Evolutionary conservation across 1,139 yeast species (phyloP).

Genomic region (Yamadazyma songkhlaensis): DNA sequence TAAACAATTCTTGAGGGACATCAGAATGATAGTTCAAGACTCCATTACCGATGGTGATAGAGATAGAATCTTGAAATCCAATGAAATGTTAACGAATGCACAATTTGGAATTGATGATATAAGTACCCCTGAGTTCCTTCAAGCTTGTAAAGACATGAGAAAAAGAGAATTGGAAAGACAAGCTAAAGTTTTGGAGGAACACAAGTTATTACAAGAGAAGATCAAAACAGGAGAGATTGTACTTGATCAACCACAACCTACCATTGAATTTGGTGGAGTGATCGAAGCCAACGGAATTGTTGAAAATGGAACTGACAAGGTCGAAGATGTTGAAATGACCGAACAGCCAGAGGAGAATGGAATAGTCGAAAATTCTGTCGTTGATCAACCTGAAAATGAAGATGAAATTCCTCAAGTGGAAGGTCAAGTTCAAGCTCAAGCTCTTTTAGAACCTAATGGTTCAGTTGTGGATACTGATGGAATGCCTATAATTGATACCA

Average conservation of each 20-base stretch:
- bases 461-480: conserved; percentile 5
- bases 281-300: not conserved
- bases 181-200: conserved; percentile 42
- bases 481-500: not conserved
- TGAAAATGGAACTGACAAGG: not conserved
- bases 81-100: conserved; percentile 95
- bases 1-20: conserved; percentile 79
- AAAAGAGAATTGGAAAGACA: conserved; percentile 64
- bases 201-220: conserved; percentile 23
- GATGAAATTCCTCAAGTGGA: not conserved
- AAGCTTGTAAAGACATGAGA: conserved; percentile 74
- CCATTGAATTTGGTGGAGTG: conserved; percentile 2
- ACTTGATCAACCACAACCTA: not conserved
- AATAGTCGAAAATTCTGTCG: not conserved
- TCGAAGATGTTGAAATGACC: not conserved
- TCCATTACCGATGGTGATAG: conserved; percentile 74
- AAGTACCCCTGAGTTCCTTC: conserved; percentile 65
- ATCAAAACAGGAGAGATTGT: conserved; percentile 6
- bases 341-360: not conserved
- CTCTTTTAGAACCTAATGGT: conserved; percentile 5
- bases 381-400: not conserved
- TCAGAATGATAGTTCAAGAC: conserved; percentile 81
- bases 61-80: conserved; percentile 82
- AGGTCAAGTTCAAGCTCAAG: conserved; percentile 6
- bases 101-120: conserved; percentile 94